Percentiles rank a stretch among this genome's conserved stretches.
These are phyloP conservation scores for Alliaria petiolata DNA, from an alignment of 345 rosid genomes.

Conservation along the genomic window DNA sequence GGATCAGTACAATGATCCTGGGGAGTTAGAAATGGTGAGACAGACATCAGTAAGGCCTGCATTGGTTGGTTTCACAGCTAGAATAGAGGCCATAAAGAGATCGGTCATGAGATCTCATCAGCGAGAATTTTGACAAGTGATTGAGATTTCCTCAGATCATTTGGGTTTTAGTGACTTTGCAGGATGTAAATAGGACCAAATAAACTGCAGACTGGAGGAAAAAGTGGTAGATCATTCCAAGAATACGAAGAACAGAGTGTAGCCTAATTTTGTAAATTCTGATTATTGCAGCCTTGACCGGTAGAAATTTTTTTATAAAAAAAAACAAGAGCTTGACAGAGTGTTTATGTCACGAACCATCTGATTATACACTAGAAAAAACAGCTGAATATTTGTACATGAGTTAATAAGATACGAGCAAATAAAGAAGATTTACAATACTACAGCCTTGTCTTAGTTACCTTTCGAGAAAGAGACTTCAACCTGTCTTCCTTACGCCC, in stretches of 20 bases:
- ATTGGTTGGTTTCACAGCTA: constrained; percentile 68
- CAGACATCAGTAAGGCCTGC: constrained; percentile 64
- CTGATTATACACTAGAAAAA: neutral
- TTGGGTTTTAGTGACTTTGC: neutral
- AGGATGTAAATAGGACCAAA: constrained; percentile 10
- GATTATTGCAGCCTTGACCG: constrained; percentile 2
- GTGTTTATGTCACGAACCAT: neutral
- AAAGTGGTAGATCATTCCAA: neutral
- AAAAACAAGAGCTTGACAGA: neutral
- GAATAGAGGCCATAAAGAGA: constrained; percentile 86
- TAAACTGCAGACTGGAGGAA: neutral
- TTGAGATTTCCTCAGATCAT: neutral
- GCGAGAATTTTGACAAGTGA: constrained; percentile 8
- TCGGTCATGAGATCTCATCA: constrained; percentile 28
- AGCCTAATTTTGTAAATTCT: constrained; percentile 2
- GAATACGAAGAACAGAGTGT: neutral
- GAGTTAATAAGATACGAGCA: constrained; percentile 4
- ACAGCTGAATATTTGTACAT: neutral
- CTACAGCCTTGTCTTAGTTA: neutral
- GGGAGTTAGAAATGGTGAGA: constrained; percentile 57
- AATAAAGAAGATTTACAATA: constrained; percentile 13
- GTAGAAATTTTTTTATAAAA: neutral
- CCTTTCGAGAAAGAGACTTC: neutral
- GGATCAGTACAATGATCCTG: constrained; percentile 56
- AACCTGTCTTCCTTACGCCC: neutral